Base-by-base conservation (phyloP, 2,329 filamentous ascomycete species). In the Phyllosticta ampelicida region DNA sequence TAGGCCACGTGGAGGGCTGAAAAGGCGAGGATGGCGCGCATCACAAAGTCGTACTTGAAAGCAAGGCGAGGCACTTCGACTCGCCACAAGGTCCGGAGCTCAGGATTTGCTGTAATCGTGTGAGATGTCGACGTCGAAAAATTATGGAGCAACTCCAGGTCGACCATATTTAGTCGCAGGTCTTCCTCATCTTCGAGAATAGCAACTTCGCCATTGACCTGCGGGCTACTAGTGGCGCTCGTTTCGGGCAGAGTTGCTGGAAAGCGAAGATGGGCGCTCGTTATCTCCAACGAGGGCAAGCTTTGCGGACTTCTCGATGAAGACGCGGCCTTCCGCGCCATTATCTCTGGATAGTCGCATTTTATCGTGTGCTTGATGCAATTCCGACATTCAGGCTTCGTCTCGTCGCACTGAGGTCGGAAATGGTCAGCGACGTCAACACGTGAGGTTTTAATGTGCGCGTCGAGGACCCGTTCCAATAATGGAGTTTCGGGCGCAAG, bases 1-100 rank as follows among this genome's bases (percentile, higher is more conserved):
- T 71, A 70, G 21, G 71, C 72, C 18, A 77, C 62, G 58, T 78
- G 76, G 16, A 77, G 65, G 5, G 76, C 74, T 8, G 75, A 70
- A 13, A 78, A 63, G 11, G 75, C 74, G 5, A 77, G 66, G 16
- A 77, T 65, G 44, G 69, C 71, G 58, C 77, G 71, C 13, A 78
- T 65, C 21, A 78, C 66, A 52, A 75, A 78, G 4, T 73, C 68
- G 62, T 74, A 70, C 9, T 72, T 67, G 53, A 75, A 73, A 1
- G 73, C 73, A 26, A 72, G 61, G 20, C 68, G 64, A 36, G 67
- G 63, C 16, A 74, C 59, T 48, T 61, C 58, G 9, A 60, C 63
- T 10, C 62, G 59, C 52, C 60, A 66, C 3, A 69, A 60, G 2
- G 58, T 63, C 51, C 65, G 62, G 5, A 63, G 62, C 3, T 62